Evolutionary conservation across 106 monocot species (phyloP).

Genomic region (Apostasia shenzhenica): DNA sequence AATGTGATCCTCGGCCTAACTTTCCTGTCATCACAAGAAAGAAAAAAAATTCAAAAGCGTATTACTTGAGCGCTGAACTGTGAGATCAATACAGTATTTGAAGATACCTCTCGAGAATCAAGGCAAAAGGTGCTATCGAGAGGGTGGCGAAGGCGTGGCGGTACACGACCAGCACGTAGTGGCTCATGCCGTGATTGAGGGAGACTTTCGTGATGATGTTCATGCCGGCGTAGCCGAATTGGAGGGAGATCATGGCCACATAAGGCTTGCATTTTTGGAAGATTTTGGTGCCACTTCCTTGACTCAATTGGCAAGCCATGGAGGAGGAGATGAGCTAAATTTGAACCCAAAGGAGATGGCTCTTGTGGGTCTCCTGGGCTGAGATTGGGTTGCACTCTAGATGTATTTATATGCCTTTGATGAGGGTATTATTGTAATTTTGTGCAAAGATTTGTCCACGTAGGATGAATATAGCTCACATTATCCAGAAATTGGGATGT

Average conservation of each 20-base stretch:
- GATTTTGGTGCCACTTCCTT: neutral
- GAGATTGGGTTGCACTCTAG: too few species aligned
- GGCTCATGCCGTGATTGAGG: conserved; percentile 64
- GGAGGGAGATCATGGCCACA: conserved; percentile 50
- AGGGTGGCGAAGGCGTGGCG: conserved; percentile 67
- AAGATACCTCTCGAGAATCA: conserved; percentile 50
- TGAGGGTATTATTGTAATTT: too few species aligned
- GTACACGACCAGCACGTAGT: conserved; percentile 61
- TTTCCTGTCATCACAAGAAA: conserved; percentile 23
- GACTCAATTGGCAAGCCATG: neutral
- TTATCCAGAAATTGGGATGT: too few species aligned
- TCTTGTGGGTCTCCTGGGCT: too few species aligned
- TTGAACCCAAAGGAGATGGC: too few species aligned
- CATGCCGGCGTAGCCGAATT: conserved; percentile 75
- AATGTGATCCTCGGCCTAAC: conserved; percentile 52
- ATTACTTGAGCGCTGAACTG: neutral
- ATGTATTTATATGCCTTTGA: too few species aligned
- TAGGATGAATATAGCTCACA: too few species aligned
- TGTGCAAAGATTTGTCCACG: too few species aligned
- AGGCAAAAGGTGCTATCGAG: conserved; percentile 61
- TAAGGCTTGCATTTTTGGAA: conserved; percentile 19
- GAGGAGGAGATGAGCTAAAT: neutral
- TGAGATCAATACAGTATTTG: neutral
- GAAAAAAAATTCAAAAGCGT: neutral
- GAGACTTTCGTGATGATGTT: conserved; percentile 60